Evolutionary conservation across 2,329 filamentous ascomycete genomes (phyloP), one percentile per base, ranked within the genome.

Genomic region (Aspergillus transmontanensis): DNA sequence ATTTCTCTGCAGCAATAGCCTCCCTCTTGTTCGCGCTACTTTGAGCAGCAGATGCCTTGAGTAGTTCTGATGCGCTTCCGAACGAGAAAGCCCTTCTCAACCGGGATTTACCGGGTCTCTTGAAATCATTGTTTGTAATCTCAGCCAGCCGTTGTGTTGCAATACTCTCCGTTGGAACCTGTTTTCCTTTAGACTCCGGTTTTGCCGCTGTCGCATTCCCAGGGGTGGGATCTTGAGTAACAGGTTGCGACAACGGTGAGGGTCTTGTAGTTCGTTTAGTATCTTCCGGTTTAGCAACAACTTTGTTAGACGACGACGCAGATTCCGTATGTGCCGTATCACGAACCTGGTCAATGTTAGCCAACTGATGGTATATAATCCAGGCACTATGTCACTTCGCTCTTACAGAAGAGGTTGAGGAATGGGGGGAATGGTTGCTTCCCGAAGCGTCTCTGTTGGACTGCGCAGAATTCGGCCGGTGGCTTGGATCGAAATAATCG

Each of bases 11-110:
- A 55, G 84, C 84, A 45, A 79, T 76, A 68, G 76, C 76, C 57
- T 79, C 76, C 58, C 74, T 78, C 59, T 76, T 81, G 59, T 76
- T 75, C 53, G 75, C 70, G 65, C 82, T 87, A 55, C 90, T 89
- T 69, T 89, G 86, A 6, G 86, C 88, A 11, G 88, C 88, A 12
- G 88, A 89, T 14, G 89, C 90, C 73, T 90, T 90, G 66, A 90
- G 87, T 55, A 99, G 87, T 75, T 99, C 95, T 10, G 94, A 92
- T 48, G 94, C 92, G 76, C 94, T 98, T 57, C 95, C 94, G 79
- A 99, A 99, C 0, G 95, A 99, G 73, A 99, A 97, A 0, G 95
- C 95, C 70, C 95, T 87, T 60, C 95, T 88, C 64, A 99, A 83
- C 68, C 94, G 86, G 2, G 90, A 92, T 80, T 97, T 97, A 80